Base-by-base conservation (phyloP, 257 asterid genomes). In the Gentiana dahurica region DNA sequence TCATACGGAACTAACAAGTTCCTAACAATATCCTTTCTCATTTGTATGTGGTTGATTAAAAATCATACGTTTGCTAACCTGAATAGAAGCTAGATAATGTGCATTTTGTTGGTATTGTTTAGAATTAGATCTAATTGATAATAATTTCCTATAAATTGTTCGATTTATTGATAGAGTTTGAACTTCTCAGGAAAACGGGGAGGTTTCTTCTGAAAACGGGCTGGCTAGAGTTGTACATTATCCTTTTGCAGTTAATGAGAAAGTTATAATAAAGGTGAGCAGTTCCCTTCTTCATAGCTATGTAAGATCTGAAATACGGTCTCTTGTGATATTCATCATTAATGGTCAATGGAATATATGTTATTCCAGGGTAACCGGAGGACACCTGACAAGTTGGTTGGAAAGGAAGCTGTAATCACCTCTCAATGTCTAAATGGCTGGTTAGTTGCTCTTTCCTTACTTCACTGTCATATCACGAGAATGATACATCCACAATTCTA, bases 391-490 rank as follows among this genome's bases (percentile, higher is more conserved):
- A 91, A 91, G 63, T 85, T 87, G 78, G 97, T 91, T 38, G 97
- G 97, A 63, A 91, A 85, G 77, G 98, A 87, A 78, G 98, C 98
- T 59, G 76, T 87, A 69, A 83, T 87, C 68, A 91, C 96, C 4
- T 81, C 94, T 55, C 95, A 81, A 68, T 81, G 97, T 80, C 93
- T 85, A 49, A 91, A 91, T 79, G 98, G 98, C 83, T 91, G 98
- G 98, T 91, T 64, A 73, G 97, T 77, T 68, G 36, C 60, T 52
- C 61, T 45, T 37, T 41, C 51, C 41, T 48, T 45, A 46, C 60
- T 46, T 12, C 39, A 39, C 41, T 47, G 32, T 39, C 1, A 4
- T 51, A 56, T 41, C 6, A 41, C 5, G 24, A 24, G 24, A 24
- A 24, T 24, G 24, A 24, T 24, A 24, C 24, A 24, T 24, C 24